Evolutionary conservation across 78 protist species (phyloP).

Genomic region (Dictyostelium purpureum): DNA sequence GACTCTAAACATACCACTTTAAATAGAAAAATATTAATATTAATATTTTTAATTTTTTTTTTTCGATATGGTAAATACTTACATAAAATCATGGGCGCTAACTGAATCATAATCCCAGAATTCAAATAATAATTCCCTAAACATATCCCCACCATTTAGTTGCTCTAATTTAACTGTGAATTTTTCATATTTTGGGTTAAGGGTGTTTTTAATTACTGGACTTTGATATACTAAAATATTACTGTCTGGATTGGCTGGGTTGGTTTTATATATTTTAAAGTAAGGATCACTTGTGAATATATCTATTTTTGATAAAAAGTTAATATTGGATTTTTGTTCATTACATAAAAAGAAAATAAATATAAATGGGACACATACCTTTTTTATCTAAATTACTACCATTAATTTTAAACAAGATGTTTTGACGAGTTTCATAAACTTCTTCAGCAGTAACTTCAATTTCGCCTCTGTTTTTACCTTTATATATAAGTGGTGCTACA

Average conservation of each 20-base stretch:
- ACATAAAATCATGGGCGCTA: conserved; percentile 78
- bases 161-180: neutral
- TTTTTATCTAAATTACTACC: conserved; percentile 30
- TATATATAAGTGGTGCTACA: neutral
- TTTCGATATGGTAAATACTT: neutral
- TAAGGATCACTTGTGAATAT: conserved; percentile 83
- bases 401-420: neutral
- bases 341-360: no score
- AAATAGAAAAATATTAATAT: neutral
- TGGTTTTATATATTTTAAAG: neutral
- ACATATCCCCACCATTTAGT: neutral
- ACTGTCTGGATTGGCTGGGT: neutral
- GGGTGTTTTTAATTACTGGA: conserved; percentile 28
- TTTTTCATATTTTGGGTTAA: conserved; percentile 71
- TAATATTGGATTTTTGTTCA: neutral
- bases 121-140: conserved; percentile 19
- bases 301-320: neutral
- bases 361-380: neutral
- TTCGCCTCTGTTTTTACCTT: neutral
- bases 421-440: neutral
- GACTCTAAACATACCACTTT: conserved; percentile 45
- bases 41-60: conserved; percentile 77
- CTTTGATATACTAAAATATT: conserved; percentile 31
- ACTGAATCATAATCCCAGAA: conserved; percentile 78
- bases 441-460: conserved; percentile 43